Base-by-base conservation (phyloP, 2,329 filamentous ascomycete genomes). In the Alternaria dauci region DNA sequence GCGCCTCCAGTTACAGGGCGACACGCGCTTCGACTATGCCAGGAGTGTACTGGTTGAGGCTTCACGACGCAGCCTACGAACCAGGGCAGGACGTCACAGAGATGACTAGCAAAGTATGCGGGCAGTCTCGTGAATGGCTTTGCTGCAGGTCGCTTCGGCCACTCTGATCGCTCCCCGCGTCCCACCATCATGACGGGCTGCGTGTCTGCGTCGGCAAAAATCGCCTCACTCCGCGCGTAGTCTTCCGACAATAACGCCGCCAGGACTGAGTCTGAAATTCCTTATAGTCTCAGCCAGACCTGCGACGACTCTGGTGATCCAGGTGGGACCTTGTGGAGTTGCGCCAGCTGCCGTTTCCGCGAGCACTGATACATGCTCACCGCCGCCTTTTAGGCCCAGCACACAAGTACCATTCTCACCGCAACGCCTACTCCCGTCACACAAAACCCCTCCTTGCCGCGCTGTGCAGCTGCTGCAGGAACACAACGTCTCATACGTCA, bases 331-430 rank as follows among this genome's bases (percentile, higher is more conserved):
- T 58, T 66, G 69, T 68, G 69, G 68, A 71, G 62, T 63, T 62
- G 61, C 54, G 55, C 63, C 59, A 56, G 44, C 59, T 62, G 52
- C 69, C 69, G 68, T 63, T 65, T 66, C 68, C 69, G 66, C 59
- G 54, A 66, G 69, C 69, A 68, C 61, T 68, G 71, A 72, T 72
- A 59, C 62, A 67, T 71, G 60, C 63, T 74, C 71, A 73, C 72
- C 71, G 71, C 71, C 71, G 71, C 71, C 71, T 70, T 68, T 61
- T 51, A 41, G 46, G 61, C 62, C 61, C 58, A 61, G 56, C 39
- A 46, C 59, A 55, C 65, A 62, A 68, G 58, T 69, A 68, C 65
- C 65, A 61, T 55, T 36, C 55, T 61, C 50, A 55, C 58, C 48
- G 58, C 60, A 57, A 48, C 66, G 8, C 54, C 55, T 30, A 39